A percentile compares a stretch with the other conserved stretches of the same genome.
phyloP scores from a whole-genome alignment of 31 red algal species.

The Bonnemaisonia californica region DNA sequence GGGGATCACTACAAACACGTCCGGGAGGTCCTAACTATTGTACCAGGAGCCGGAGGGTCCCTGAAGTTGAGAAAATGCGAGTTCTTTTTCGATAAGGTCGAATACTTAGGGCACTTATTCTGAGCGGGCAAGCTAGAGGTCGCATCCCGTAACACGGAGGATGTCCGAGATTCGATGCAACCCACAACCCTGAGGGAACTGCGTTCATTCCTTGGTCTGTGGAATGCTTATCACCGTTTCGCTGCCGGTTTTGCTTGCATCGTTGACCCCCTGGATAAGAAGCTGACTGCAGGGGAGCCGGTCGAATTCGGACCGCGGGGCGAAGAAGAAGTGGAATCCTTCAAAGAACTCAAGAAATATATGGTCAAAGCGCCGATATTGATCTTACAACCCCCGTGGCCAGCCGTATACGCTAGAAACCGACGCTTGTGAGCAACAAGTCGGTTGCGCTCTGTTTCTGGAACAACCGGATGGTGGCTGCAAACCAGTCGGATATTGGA shows the following conservation, averaged over 20 bases:
- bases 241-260: constrained; percentile 26
- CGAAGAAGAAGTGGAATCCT: background rate
- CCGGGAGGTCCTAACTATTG: background rate
- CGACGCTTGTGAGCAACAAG: constrained; percentile 25
- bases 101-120: constrained; percentile 35
- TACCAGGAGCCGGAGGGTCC: constrained; percentile 9
- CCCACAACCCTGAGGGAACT: constrained; percentile 14
- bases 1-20: constrained; percentile 35
- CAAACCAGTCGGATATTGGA: constrained; percentile 37
- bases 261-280: constrained; percentile 10
- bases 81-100: constrained; percentile 10
- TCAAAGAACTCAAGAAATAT: background rate
- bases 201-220: constrained; percentile 35
- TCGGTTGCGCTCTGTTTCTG: constrained; percentile 34
- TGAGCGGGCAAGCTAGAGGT: constrained; percentile 7
- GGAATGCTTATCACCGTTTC: constrained; percentile 17
- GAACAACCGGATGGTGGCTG: constrained; percentile 9
- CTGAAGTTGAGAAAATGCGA: constrained; percentile 39
- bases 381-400: constrained; percentile 13
- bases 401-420: constrained; percentile 15
- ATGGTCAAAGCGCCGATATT: constrained; percentile 7
- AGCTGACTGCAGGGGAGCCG: background rate
- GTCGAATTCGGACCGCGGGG: background rate
- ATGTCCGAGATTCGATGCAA: constrained; percentile 1
- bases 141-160: background rate